Evolutionary conservation across 2,329 filamentous ascomycete genomes (phyloP), one percentile per base, ranked within the genome.

Genomic region (Fusarium continuum): DNA sequence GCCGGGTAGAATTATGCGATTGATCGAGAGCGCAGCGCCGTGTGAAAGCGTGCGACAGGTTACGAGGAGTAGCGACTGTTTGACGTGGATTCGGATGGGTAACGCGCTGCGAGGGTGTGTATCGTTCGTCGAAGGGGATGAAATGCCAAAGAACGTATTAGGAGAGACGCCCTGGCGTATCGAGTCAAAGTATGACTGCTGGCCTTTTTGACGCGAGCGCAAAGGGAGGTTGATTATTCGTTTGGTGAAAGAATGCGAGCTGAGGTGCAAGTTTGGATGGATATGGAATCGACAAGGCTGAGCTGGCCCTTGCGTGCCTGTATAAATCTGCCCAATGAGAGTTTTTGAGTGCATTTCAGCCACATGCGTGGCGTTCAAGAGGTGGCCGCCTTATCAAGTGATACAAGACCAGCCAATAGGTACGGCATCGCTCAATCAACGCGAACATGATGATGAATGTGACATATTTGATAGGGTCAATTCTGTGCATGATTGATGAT

Each of bases 241-340:
- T 45, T 38, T 29, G 25, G 35, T 40, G 20, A 39, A 61, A 54
- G 52, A 49, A 50, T 63, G 62, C 38, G 17, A 44, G 40, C 31
- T 58, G 64, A 66, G 57, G 55, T 49, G 50, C 50, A 65, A 61
- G 53, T 66, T 55, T 60, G 56, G 50, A 63, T 31, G 31, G n/a
- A n/a, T n/a, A 53, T 48, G 35, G 19, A 41, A 45, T 67, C 44
- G 58, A 48, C 69, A 59, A 71, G 69, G 69, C 69, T 71, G 69
- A 66, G 51, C 13, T 52, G 54, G 48, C 25, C 25, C 35, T 45
- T 64, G 59, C 36, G 22, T 35, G 40, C 20, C 16, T 25, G 39
- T 26, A 38, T 41, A 57, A 51, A 28, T 34, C 36, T 60, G 46
- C 43, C 68, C 66, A 70, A 58, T 70, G 52, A 63, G 32, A 60